Base-by-base conservation (phyloP, 306 rosid genomes). In the Hippophae gyantsensis region DNA sequence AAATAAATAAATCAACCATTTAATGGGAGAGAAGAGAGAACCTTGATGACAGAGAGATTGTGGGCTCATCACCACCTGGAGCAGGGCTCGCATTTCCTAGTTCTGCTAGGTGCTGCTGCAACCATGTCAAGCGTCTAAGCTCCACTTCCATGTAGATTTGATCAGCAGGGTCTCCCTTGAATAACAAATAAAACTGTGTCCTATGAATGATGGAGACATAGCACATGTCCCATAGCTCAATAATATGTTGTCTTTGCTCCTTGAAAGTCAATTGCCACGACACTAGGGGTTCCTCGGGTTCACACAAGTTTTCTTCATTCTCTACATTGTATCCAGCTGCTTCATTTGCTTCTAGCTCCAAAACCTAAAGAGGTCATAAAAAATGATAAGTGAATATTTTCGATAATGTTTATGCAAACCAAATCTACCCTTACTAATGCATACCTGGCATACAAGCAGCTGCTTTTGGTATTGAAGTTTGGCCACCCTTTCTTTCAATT, bases 401-500 rank as follows among this genome's bases (percentile, higher is more conserved):
- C 26, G 8, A 51, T n/a, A 18, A 26, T 18, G 27, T 18, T 18
- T 26, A 53, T 3, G 57, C 25, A 18, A 32, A 51, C 45, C 23
- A 58, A 58, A 58, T 26, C 38, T 38, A 26, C 42, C 6, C 1
- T 2, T 43, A 5, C 3, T 12, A 7, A 43, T 43, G 7, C 47
- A 62, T 78, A 89, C 99, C 95, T 93, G 99, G 75, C 99, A 89
- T 70, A 93, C 99, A 52, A 93, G 97, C 65, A 93, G 74, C 78
- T 93, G 97, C 74, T 93, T 93, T 69, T 93, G 99, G 80, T 93
- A 93, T 69, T 93, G 99, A 68, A 93, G 75, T 63, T 93, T 93
- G 66, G 99, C 99, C 65, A 93, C 97, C 55, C 99, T 89, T 73
- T 93, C 99, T 86, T 93, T 93, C 81, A 93, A 71, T 71, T 93